These are phyloP conservation scores for Penicillium sp. DNA, from an alignment of 2,329 filamentous ascomycete genomes.

Conservation along the genomic window DNA sequence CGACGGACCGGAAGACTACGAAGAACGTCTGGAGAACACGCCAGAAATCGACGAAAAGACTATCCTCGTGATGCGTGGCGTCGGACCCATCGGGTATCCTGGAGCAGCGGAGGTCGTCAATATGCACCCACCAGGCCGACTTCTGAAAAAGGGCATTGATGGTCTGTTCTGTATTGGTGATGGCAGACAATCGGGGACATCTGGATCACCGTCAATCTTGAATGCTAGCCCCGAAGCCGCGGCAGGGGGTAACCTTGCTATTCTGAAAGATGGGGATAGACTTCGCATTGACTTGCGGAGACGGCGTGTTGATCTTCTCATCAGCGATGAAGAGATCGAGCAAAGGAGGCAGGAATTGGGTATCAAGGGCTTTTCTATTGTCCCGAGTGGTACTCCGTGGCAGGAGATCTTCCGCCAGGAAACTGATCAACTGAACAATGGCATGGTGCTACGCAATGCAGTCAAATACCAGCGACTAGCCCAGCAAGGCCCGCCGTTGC, in stretches of 20 bases:
- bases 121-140: slow-evolving; percentile 48
- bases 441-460: slow-evolving; percentile 48
- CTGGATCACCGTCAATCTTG: slow-evolving; percentile 54
- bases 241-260: slow-evolving; percentile 52
- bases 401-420: slow-evolving; percentile 51
- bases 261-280: slow-evolving; percentile 50
- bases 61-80: slow-evolving; percentile 50
- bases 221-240: slow-evolving; percentile 56
- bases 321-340: slow-evolving; percentile 38
- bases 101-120: slow-evolving; percentile 53
- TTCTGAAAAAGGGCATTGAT: slow-evolving; percentile 46
- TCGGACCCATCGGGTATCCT: slow-evolving; percentile 50
- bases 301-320: slow-evolving; percentile 49
- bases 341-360: slow-evolving; percentile 25
- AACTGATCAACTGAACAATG: slow-evolving; percentile 45
- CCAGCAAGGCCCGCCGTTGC: slow-evolving; percentile 40
- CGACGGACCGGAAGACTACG: slow-evolving; percentile 51
- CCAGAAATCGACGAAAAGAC: slow-evolving; percentile 39
- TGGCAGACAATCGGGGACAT: slow-evolving; percentile 55
- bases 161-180: slow-evolving; percentile 53
- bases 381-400: slow-evolving; percentile 44
- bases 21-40: slow-evolving; percentile 41
- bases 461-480: slow-evolving; percentile 48
- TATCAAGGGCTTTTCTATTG: not conserved
- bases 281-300: slow-evolving; percentile 51